These are phyloP conservation scores for Cutaneotrichosporon cutaneum DNA, from an alignment of 1,284 basidiomycete species.

Conservation along the genomic window DNA sequence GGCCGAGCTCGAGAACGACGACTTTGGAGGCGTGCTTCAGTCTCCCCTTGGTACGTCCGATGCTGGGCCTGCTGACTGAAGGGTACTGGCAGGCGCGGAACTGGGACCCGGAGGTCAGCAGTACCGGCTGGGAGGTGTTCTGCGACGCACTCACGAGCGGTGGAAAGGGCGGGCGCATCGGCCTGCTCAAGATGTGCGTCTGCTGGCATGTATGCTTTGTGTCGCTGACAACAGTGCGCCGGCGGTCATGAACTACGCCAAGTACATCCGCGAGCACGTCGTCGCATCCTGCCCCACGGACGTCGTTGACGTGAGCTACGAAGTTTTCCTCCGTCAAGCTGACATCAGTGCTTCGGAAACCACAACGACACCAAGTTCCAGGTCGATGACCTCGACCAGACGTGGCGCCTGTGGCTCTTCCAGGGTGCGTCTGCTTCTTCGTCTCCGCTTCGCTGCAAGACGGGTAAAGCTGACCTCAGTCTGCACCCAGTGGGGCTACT, in stretches of 20 bases:
- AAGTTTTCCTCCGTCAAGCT: neutral
- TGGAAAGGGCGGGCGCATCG: constrained; percentile 34
- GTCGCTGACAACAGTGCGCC: constrained; percentile 45
- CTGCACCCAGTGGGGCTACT: constrained; percentile 94
- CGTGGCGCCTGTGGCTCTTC: constrained; percentile 85
- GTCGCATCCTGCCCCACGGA: constrained; percentile 62
- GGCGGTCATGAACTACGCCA: constrained; percentile 70
- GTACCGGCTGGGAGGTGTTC: constrained; percentile 55
- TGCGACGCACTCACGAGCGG: constrained; percentile 61
- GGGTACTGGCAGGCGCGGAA: constrained; percentile 64
- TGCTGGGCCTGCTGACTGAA: constrained; percentile 1
- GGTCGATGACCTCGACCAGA: constrained; percentile 63
- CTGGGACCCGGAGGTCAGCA: constrained; percentile 67
- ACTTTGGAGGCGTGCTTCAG: constrained; percentile 61
- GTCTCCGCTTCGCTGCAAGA: neutral
- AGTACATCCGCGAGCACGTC: constrained; percentile 69
- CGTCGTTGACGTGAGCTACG: constrained; percentile 34
- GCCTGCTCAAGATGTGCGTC: constrained; percentile 49
- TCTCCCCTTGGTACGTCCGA: constrained; percentile 27
- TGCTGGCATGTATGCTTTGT: neutral
- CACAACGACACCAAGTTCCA: constrained; percentile 67
- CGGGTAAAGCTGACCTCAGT: constrained; percentile 27
- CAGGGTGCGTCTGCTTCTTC: constrained; percentile 55
- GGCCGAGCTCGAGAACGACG: constrained; percentile 65
- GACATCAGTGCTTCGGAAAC: constrained; percentile 76